Evolutionary conservation across 176 grass and related monocot genomes (phyloP), one percentile per base, ranked within the genome.

Genomic region (Bonia amplexicaulis): DNA sequence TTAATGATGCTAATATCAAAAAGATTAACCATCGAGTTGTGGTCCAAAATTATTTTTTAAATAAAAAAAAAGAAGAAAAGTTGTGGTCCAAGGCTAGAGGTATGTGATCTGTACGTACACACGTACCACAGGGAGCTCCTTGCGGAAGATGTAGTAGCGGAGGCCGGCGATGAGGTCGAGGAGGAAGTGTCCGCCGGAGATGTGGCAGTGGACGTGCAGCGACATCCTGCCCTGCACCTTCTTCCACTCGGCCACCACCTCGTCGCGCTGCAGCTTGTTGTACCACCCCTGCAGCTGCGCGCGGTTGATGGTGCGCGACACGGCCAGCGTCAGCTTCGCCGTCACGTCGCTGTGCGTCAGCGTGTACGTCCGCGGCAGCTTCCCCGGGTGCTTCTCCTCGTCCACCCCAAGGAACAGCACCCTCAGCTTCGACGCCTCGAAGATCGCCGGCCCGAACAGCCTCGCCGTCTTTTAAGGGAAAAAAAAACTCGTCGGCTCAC

Each of bases 201-300:
- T 96, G 81, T 99, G 97, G 97, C 97, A 99, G 90, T 99, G 97
- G 51, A 99, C 97, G 70, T 96, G 97, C 42, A 99, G 88, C 59
- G 97, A 99, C 97, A 99, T 99, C 62, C 77, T 65, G 6, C 91
- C 93, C 1, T 66, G 86, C 52, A 96, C 90, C 88, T 91, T 99
- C 86, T 90, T 96, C 93, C 97, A 99, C 80, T 99, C 97, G 0
- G 97, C 97, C 35, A 99, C 91, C 81, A 99, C 97, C 82, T 99
- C 97, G 78, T 99, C 97, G 44, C 97, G 89, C 90, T 99, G 97
- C 80, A 96, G 86, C 9, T 76, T 84, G 77, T 96, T 94, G 87
- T 96, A 99, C 97, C 97, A 99, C 0, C 97, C 97, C 71, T 96
- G 91, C 54, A 99, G 87, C 97, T 99, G 96, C 75, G 93, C 88